Percentiles rank a stretch among this genome's conserved stretches.
Evolutionary conservation across 176 grass and related monocot genomes (phyloP).

Genomic region (Aechmea fasciata): DNA sequence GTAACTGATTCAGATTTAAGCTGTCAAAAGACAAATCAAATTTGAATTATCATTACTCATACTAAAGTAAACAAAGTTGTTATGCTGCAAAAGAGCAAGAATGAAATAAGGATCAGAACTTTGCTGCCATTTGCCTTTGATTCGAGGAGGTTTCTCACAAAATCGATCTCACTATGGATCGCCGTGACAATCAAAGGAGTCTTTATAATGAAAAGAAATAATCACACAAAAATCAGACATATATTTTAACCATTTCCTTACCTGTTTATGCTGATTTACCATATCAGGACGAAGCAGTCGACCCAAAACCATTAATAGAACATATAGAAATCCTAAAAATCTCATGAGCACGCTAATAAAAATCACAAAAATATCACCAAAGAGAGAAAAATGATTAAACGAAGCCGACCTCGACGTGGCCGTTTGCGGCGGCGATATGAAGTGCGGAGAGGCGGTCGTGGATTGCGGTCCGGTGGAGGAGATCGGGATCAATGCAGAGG

Average conservation of each 20-base stretch:
- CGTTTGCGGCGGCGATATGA: constrained; percentile 84
- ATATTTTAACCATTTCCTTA: constrained; percentile 18
- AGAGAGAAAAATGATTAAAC: background rate
- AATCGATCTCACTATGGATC: constrained; percentile 85
- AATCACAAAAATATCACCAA: background rate
- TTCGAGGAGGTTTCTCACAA: constrained; percentile 67
- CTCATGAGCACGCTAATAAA: background rate
- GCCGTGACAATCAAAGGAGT: constrained; percentile 87
- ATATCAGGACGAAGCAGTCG: constrained; percentile 53
- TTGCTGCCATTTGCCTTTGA: constrained; percentile 76
- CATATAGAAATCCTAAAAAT: constrained; percentile 1
- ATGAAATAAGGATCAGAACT: background rate
- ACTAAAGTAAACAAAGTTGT: too few species aligned
- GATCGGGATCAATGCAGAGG: constrained; percentile 35
- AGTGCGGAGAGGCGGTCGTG: constrained; percentile 88
- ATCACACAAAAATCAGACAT: constrained; percentile 9
- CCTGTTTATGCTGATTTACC: constrained; percentile 84
- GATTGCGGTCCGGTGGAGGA: constrained; percentile 59
- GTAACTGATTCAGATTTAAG: too few species aligned
- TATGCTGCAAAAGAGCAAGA: background rate
- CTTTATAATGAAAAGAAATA: constrained; percentile 25
- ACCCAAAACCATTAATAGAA: constrained; percentile 9
- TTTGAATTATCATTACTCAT: too few species aligned
- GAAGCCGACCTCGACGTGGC: constrained; percentile 54
- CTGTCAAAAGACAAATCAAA: too few species aligned